Evolutionary conservation across 2,329 filamentous ascomycete genomes (phyloP).

Genomic region (Cordyceps fumosorosea): DNA sequence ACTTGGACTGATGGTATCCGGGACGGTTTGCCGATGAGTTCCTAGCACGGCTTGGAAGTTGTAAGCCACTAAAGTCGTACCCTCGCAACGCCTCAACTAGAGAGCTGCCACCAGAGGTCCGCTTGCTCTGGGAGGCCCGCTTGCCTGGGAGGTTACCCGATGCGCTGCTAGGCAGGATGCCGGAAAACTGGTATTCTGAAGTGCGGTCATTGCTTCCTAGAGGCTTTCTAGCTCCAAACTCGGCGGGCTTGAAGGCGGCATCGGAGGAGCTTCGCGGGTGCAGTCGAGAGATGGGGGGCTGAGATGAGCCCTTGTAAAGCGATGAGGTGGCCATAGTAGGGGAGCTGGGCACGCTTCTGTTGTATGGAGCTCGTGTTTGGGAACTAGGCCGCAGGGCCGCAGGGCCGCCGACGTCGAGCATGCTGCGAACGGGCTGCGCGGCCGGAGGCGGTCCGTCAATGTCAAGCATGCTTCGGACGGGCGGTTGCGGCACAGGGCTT

Average conservation of each 20-base stretch:
- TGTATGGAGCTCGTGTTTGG: conserved; percentile 17
- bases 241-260: conserved; percentile 38
- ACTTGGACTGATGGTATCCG: conserved; percentile 44
- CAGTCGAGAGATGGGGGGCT: conserved; percentile 17
- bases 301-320: conserved; percentile 16
- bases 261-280: conserved; percentile 52
- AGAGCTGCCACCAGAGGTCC: conserved; percentile 26
- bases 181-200: conserved; percentile 55
- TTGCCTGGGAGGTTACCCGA: conserved; percentile 44
- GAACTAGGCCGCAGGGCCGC: conserved; percentile 17
- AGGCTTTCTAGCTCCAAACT: conserved; percentile 34
- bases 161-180: conserved; percentile 45
- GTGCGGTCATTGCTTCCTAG: conserved; percentile 34
- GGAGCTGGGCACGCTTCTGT: conserved; percentile 29
- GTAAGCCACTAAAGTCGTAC: conserved; percentile 42
- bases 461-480: conserved; percentile 61
- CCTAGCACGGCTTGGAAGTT: conserved; percentile 39
- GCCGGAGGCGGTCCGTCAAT: conserved; percentile 38
- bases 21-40: conserved; percentile 33
- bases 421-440: conserved; percentile 38
- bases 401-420: conserved; percentile 44
- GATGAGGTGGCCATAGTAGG: conserved; percentile 20
- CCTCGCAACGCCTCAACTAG: conserved; percentile 50
- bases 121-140: conserved; percentile 40
- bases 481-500: conserved; percentile 39